Percentiles rank a stretch among this genome's conserved stretches.
phyloP scores from a whole-genome alignment of 2,329 filamentous ascomycete genomes.

The Zelopaecilomyces penicillatus region DNA sequence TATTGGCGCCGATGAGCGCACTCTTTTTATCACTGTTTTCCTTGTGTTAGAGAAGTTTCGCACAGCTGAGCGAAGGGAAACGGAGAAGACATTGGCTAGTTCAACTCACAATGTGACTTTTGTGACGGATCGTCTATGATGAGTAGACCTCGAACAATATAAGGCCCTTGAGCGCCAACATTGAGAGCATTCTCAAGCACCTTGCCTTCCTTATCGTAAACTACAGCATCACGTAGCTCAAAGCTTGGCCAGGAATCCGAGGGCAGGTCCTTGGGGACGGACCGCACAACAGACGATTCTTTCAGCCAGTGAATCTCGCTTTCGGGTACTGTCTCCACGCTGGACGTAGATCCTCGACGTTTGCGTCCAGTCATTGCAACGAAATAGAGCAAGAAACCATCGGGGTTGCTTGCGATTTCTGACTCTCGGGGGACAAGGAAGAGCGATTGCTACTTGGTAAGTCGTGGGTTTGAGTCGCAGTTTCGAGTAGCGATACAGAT shows the following conservation, averaged over 20 bases:
- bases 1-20: slow-evolving; percentile 29
- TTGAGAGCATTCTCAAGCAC: slow-evolving; percentile 53
- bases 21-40: slow-evolving; percentile 23
- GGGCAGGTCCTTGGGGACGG: slow-evolving; percentile 18
- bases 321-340: slow-evolving; percentile 34
- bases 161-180: slow-evolving; percentile 51
- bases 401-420: background rate
- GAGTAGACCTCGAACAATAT: slow-evolving; percentile 52
- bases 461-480: too few species aligned
- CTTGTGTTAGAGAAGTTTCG: slow-evolving; percentile 9
- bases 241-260: slow-evolving; percentile 53
- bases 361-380: slow-evolving; percentile 17
- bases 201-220: slow-evolving; percentile 46
- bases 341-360: slow-evolving; percentile 37
- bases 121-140: slow-evolving; percentile 38
- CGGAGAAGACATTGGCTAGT: background rate
- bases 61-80: background rate
- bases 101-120: slow-evolving; percentile 26
- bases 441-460: background rate
- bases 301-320: slow-evolving; percentile 25
- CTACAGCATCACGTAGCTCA: slow-evolving; percentile 49
- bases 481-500: too few species aligned
- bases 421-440: background rate
- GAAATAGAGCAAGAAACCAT: background rate
- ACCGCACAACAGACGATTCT: slow-evolving; percentile 26